phyloP scores from a whole-genome alignment of 306 rosid species.

The Phaseolus lunatus region DNA sequence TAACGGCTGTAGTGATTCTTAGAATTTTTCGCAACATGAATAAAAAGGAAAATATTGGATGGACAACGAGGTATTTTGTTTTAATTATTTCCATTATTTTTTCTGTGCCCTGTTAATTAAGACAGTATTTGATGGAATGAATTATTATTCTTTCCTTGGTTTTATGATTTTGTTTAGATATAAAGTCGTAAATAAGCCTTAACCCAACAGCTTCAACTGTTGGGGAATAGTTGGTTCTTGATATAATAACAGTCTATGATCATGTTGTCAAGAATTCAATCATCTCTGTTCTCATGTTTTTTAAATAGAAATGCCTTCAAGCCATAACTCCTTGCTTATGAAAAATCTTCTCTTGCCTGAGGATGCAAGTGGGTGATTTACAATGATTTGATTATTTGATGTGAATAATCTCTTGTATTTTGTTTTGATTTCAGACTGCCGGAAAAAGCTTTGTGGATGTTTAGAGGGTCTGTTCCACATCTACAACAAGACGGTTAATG shows the following conservation, averaged over 20 bases:
- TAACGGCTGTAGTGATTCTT: neutral
- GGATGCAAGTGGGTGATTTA: conserved; percentile 7
- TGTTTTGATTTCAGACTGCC: conserved; percentile 72
- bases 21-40: neutral
- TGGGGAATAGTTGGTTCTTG: conserved; percentile 19
- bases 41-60: conserved; percentile 5
- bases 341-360: conserved; percentile 19
- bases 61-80: conserved; percentile 13
- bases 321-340: too few relatives aligned
- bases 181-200: neutral
- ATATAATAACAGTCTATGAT: conserved; percentile 11
- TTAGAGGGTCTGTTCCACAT: conserved; percentile 92
- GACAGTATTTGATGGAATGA: neutral
- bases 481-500: conserved; percentile 81
- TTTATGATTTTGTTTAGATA: neutral
- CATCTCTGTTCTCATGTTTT: neutral
- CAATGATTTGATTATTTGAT: neutral
- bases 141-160: neutral
- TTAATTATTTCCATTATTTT: conserved; percentile 22
- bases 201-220: neutral
- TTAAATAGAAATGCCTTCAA: neutral
- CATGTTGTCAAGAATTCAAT: neutral
- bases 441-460: conserved; percentile 94
- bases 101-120: conserved; percentile 28
- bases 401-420: conserved; percentile 17